These are phyloP conservation scores for Helianthus tuberosus DNA, from an alignment of 129 eudicot genomes.

Conservation along the genomic window DNA sequence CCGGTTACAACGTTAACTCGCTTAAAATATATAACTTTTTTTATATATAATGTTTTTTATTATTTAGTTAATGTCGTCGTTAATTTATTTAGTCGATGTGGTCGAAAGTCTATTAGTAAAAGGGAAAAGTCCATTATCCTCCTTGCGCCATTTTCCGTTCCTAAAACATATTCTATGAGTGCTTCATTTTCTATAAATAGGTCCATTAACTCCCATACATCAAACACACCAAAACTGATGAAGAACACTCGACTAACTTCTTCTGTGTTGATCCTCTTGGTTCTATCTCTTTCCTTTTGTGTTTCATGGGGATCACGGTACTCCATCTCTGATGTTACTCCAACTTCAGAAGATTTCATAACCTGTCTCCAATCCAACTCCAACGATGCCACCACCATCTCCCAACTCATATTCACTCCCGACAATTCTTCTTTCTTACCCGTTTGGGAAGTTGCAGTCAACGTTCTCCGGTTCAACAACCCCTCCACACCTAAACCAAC, in stretches of 20 bases:
- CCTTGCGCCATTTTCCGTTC: no score
- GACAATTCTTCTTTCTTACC: neutral
- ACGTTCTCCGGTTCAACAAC: neutral
- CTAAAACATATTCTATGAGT: neutral
- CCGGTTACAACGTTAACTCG: no score
- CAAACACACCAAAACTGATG: neutral
- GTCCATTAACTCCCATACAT: neutral
- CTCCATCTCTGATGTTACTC: neutral
- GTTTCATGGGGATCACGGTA: neutral
- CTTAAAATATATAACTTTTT: no score
- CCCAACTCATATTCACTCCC: neutral
- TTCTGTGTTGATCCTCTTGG: neutral
- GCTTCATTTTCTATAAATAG: neutral
- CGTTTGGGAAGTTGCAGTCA: neutral
- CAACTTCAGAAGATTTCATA: neutral
- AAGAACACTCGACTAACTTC: neutral
- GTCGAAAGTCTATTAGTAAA: no score
- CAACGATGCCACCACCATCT: neutral
- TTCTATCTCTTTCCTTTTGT: neutral
- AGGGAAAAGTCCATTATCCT: no score
- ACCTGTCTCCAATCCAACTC: neutral
- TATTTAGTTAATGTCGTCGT: no score
- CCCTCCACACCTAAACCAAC: slow-evolving; percentile 1
- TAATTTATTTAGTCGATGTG: no score
- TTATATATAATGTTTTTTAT: no score